Evolutionary conservation across 805 yeast species (phyloP), one percentile per base, ranked within the genome.

Genomic region (Cyberlindnera mrakii): DNA sequence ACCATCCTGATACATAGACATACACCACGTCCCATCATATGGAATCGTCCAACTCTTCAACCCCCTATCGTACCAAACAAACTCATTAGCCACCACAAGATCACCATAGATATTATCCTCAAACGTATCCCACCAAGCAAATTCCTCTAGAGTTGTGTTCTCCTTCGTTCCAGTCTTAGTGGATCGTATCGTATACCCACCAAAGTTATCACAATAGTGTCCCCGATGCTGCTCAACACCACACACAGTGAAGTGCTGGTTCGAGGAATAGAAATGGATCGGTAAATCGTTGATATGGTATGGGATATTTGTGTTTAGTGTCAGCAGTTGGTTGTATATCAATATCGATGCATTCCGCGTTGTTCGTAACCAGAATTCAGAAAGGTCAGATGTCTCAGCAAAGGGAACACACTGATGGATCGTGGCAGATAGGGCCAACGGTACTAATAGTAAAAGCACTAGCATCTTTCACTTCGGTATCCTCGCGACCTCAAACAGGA

Each of bases 91-190:
- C 2, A 36, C 30, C 2, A 47, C 40, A 31, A 41, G 20, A 9
- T n/a, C n/a, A 5, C 33, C 42, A 23, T 39, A 47, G 29, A 31
- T 36, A 9, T 43, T 42, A 10, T 18, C 17, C 17, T 46, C 49
- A 15, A 47, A 47, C 4, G 30, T 41, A 19, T 47, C 50, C 45
- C 45, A 35, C 50, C 50, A 47, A 13, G 41, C 23, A 33, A 43
- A 41, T 10, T 18, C n/a, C 2, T 35, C 42, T 23, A n/a, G 5
- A 3, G 34, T 17, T 25, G 13, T 3, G 8, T 20, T 29, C 3
- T 31, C 35, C 5, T 33, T 30, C 8, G 27, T 19, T 20, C 33
- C 30, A 10, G 30, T 38, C 35, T 39, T 35, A n/a, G 45, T 42
- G 2, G 42, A 37, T 14, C 50, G 30, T 4, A 47, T 35, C 3